A percentile compares a stretch with the other conserved stretches of the same genome.
Evolutionary conservation across 78 protist species (phyloP).

Genomic region (Dictyostelium brefeldianum): DNA sequence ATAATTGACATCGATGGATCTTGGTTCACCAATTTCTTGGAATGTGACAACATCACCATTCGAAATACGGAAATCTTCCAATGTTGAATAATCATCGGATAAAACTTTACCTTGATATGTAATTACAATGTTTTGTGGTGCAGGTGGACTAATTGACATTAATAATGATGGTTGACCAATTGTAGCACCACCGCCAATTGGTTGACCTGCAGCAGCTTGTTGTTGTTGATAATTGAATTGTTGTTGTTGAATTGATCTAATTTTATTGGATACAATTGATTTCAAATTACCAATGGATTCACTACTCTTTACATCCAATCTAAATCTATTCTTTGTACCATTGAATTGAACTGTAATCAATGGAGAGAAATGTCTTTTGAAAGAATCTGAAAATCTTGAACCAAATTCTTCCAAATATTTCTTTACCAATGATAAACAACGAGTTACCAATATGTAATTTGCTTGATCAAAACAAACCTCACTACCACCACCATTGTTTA

Average conservation of each 20-base stretch:
- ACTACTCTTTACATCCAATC: conserved; percentile 26
- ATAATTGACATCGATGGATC: not conserved
- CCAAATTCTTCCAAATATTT: conserved; percentile 50
- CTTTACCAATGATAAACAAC: conserved; percentile 38
- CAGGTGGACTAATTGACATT: not conserved
- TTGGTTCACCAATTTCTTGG: conserved; percentile 36
- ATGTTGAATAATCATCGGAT: conserved; percentile 15
- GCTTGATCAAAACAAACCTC: not conserved
- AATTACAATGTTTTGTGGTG: not conserved
- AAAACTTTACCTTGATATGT: not conserved
- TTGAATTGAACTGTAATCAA: conserved; percentile 25
- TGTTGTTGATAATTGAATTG: not conserved
- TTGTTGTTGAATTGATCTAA: not conserved
- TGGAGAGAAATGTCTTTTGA: conserved; percentile 47
- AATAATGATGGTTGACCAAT: no score
- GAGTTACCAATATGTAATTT: not conserved
- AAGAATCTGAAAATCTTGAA: conserved; percentile 15
- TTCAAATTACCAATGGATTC: conserved; percentile 47
- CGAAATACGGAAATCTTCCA: conserved; percentile 35
- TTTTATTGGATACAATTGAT: not conserved
- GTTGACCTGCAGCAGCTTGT: no score
- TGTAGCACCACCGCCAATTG: no score
- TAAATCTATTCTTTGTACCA: conserved; percentile 1
- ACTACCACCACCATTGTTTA: not conserved
- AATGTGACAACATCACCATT: conserved; percentile 46